Evolutionary conservation across 2,329 filamentous ascomycete genomes (phyloP).

Genomic region (Diaporthe humulicola): DNA sequence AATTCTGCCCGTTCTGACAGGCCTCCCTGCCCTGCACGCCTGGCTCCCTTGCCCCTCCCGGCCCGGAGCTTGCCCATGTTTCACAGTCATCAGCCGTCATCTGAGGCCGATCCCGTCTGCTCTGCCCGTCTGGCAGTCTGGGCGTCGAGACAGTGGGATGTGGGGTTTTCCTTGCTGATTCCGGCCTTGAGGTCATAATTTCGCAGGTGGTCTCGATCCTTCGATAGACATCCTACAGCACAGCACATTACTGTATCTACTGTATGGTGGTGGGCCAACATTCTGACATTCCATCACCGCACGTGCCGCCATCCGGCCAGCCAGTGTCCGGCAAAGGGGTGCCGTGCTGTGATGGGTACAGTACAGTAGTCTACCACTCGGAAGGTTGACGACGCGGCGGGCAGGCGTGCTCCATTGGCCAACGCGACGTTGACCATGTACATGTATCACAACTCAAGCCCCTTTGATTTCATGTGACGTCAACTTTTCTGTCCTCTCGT

Average conservation of each 20-base stretch:
- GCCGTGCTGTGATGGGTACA: not conserved
- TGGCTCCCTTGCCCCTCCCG: not conserved
- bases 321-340: not conserved
- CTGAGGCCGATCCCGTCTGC: not conserved
- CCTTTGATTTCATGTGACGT: slow-evolving; percentile 29
- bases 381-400: not conserved
- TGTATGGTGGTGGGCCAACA: not conserved
- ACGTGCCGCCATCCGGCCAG: not conserved
- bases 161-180: not conserved
- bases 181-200: slow-evolving; percentile 9
- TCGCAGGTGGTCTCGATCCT: not conserved
- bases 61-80: slow-evolving; percentile 11
- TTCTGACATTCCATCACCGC: not conserved
- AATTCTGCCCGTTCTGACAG: not conserved
- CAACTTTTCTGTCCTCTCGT: not conserved
- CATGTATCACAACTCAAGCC: slow-evolving; percentile 10
- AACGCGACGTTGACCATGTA: not conserved
- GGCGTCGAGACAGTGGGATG: not conserved
- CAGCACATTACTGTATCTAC: too few relatives aligned
- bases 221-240: not conserved
- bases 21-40: not conserved
- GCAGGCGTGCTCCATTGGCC: slow-evolving; percentile 9
- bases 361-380: slow-evolving; percentile 3
- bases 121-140: not conserved
- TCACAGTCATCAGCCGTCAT: slow-evolving; percentile 15